Evolutionary conservation across 1,284 basidiomycete genomes (phyloP).

Genomic region (Afroboletus lepidellus): DNA sequence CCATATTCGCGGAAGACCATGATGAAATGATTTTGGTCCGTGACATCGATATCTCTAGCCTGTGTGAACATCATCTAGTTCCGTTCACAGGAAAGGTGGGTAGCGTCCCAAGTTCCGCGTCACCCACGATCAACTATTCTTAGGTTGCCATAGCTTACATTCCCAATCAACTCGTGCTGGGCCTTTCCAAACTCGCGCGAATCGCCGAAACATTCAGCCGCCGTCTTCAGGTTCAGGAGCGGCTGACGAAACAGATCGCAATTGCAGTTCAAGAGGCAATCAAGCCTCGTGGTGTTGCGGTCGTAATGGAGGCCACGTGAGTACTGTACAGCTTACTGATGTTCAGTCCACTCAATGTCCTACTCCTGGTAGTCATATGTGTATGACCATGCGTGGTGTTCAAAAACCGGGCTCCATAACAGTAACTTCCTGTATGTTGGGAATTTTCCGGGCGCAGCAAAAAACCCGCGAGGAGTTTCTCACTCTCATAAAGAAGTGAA

Average conservation of each 20-base stretch:
- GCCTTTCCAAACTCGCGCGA: slow-evolving; percentile 95
- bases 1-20: slow-evolving; percentile 98
- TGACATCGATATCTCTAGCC: slow-evolving; percentile 95
- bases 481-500: slow-evolving; percentile 67
- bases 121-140: slow-evolving; percentile 21
- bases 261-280: slow-evolving; percentile 97
- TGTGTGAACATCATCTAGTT: slow-evolving; percentile 99
- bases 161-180: slow-evolving; percentile 92
- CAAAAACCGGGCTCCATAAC: slow-evolving; percentile 97
- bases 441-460: slow-evolving; percentile 94
- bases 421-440: slow-evolving; percentile 98
- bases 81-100: slow-evolving; percentile 96
- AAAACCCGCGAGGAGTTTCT: slow-evolving; percentile 97
- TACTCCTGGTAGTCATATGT: slow-evolving; percentile 77
- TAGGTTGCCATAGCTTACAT: slow-evolving; percentile 87
- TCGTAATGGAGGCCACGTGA: slow-evolving; percentile 97
- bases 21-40: slow-evolving; percentile 99
- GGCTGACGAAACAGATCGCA: slow-evolving; percentile 96
- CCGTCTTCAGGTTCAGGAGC: slow-evolving; percentile 95
- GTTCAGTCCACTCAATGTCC: slow-evolving; percentile 14
- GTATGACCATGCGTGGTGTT: slow-evolving; percentile 99
- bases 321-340: slow-evolving; percentile 37
- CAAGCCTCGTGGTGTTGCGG: slow-evolving; percentile 95
- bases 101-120: slow-evolving; percentile 20
- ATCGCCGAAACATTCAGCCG: slow-evolving; percentile 98